Percentiles rank a stretch among this genome's conserved stretches.
Evolutionary conservation across 2,329 filamentous ascomycete species (phyloP).

Genomic region (Paraphoma sp.): DNA sequence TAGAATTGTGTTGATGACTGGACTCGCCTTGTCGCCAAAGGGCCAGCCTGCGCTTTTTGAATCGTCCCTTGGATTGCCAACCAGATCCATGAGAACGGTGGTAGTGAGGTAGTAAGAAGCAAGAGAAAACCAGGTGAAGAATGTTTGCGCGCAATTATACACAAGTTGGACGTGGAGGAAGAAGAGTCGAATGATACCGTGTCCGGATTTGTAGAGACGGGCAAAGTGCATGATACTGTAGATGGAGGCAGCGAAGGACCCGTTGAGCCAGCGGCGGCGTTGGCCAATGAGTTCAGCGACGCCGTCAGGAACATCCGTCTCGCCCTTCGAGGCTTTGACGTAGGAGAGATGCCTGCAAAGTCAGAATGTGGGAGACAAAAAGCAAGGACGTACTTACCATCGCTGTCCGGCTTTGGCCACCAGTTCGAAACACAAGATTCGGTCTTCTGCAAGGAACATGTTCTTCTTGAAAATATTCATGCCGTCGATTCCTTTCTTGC

Average conservation of each 20-base stretch:
- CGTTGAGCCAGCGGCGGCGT: conserved; percentile 98
- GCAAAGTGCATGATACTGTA: conserved; percentile 99
- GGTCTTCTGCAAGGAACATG: conserved; percentile 99
- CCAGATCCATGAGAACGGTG: conserved; percentile 97
- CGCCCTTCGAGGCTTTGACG: conserved; percentile 98
- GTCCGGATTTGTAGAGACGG: conserved; percentile 97
- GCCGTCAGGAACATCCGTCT: conserved; percentile 97
- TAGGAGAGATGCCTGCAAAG: conserved; percentile 94
- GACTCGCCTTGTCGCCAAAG: conserved; percentile 85
- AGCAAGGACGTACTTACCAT: background rate
- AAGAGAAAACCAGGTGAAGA: conserved; percentile 81
- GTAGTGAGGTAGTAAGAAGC: conserved; percentile 98
- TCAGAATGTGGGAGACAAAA: background rate
- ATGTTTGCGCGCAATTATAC: conserved; percentile 88
- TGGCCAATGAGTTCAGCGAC: conserved; percentile 97
- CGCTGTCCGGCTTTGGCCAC: conserved; percentile 85
- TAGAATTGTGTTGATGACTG: conserved; percentile 87
- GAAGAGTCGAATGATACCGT: conserved; percentile 98
- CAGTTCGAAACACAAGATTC: conserved; percentile 98
- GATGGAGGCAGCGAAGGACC: conserved; percentile 95
- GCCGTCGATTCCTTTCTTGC: conserved; percentile 99
- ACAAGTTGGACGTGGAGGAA: conserved; percentile 96
- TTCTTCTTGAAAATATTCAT: conserved; percentile 99
- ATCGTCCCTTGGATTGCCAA: conserved; percentile 63
- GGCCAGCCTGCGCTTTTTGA: conserved; percentile 71